Percentiles rank a stretch among this genome's conserved stretches.
phyloP scores from a whole-genome alignment of 176 grass and related monocot species.

The Oryza glaberrima region DNA sequence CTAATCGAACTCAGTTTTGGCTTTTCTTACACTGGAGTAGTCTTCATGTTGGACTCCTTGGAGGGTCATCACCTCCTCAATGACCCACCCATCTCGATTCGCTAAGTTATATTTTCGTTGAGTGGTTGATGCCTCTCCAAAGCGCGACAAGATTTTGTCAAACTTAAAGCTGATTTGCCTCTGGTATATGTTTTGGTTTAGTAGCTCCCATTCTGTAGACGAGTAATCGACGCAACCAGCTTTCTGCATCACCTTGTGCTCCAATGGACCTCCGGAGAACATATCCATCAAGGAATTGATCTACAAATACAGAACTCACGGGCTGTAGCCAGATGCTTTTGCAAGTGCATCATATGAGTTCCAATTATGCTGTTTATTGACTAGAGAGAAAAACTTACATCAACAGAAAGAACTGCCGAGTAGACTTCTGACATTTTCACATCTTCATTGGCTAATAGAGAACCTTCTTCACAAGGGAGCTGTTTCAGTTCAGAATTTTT shows the following conservation, averaged over 20 bases:
- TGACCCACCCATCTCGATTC: conserved; percentile 70
- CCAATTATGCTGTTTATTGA: conserved; percentile 12
- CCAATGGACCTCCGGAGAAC: conserved; percentile 75
- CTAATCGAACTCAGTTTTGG: conserved; percentile 23
- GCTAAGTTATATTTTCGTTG: conserved; percentile 67
- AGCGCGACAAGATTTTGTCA: conserved; percentile 60
- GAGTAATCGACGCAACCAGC: conserved; percentile 79
- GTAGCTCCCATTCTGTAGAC: conserved; percentile 63
- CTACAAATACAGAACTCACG: conserved; percentile 41
- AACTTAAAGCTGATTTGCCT: conserved; percentile 74
- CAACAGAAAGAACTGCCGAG: conserved; percentile 62
- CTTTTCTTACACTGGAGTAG: conserved; percentile 68
- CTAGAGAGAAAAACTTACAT: conserved; percentile 51
- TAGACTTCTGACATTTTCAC: conserved; percentile 82
- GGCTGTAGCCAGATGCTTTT: conserved; percentile 14
- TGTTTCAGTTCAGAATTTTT: conserved; percentile 75
- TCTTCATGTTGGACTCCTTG: conserved; percentile 62
- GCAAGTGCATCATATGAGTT: conserved; percentile 19
- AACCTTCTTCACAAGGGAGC: conserved; percentile 59
- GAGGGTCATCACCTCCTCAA: conserved; percentile 87
- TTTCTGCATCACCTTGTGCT: conserved; percentile 82
- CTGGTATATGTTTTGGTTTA: conserved; percentile 70
- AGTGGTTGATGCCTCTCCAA: conserved; percentile 71
- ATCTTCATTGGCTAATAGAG: conserved; percentile 70
- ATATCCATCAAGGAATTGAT: conserved; percentile 68